phyloP scores from a whole-genome alignment of 345 rosid species.

The Reutealis trisperma region DNA sequence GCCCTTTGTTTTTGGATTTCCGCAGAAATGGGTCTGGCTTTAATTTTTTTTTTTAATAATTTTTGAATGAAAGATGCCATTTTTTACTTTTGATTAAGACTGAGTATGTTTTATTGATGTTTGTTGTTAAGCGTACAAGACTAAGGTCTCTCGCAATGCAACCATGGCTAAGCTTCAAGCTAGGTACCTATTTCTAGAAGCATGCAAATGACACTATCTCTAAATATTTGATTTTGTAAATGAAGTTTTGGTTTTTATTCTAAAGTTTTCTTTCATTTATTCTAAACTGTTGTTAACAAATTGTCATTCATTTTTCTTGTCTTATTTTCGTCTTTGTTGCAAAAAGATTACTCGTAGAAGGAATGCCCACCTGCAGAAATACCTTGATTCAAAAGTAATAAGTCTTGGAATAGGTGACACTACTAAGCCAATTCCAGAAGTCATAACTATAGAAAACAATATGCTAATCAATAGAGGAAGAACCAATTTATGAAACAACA shows the following conservation, averaged over 20 bases:
- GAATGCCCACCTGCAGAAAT: slow-evolving; percentile 75
- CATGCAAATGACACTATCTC: slow-evolving; percentile 33
- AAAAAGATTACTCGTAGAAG: slow-evolving; percentile 81
- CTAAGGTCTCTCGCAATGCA: slow-evolving; percentile 74
- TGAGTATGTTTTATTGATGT: not conserved
- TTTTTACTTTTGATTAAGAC: not conserved
- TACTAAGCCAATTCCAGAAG: slow-evolving; percentile 95
- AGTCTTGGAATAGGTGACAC: slow-evolving; percentile 99
- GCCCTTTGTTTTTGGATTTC: not conserved
- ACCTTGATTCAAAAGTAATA: slow-evolving; percentile 83
- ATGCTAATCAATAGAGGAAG: no score
- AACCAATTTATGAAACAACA: no score
- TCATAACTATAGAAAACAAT: no score
- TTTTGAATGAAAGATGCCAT: no score
- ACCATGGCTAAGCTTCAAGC: slow-evolving; percentile 97
- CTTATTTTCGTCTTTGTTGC: not conserved
- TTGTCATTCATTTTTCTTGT: not conserved
- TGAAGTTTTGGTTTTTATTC: no score
- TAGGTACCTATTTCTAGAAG: slow-evolving; percentile 97
- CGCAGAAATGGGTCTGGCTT: not conserved
- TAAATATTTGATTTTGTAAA: no score
- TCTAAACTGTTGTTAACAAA: not conserved
- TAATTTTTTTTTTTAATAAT: not conserved
- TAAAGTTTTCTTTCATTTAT: no score
- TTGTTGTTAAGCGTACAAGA: slow-evolving; percentile 65